Conservation (phyloP, 2,329 filamentous ascomycete species). For the Fusarium camptoceras region DNA sequence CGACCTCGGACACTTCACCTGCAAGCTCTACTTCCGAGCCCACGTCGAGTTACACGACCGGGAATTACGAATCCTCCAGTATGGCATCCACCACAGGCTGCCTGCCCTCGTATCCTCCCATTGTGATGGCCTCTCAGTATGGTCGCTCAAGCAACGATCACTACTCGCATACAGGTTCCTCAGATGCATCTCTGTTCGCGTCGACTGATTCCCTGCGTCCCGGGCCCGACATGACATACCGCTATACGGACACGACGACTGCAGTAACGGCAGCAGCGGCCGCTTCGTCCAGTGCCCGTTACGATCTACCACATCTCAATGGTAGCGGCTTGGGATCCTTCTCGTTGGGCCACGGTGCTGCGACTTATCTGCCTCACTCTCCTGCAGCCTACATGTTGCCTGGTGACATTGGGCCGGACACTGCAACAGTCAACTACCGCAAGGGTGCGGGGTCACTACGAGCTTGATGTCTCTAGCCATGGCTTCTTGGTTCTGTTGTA, state of each 20-base stretch:
- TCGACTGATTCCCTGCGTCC: conserved; percentile 25
- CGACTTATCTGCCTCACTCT: conserved; percentile 27
- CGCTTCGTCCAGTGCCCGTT: conserved; percentile 20
- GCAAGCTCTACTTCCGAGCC: conserved; percentile 39
- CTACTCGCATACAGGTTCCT: conserved; percentile 36
- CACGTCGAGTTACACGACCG: conserved; percentile 37
- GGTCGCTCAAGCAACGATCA: conserved; percentile 32
- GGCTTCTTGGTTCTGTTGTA: background rate
- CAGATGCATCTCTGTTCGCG: conserved; percentile 27
- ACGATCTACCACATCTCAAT: conserved; percentile 28
- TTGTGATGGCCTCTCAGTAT: conserved; percentile 32
- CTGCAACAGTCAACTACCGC: conserved; percentile 27
- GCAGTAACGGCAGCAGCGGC: conserved; percentile 25
- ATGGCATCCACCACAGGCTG: conserved; percentile 32
- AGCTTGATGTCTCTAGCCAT: conserved; percentile 8
- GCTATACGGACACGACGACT: conserved; percentile 49
- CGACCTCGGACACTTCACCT: conserved; percentile 36
- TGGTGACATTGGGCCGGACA: conserved; percentile 29
- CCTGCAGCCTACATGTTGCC: conserved; percentile 39
- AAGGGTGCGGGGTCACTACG: conserved; percentile 37
- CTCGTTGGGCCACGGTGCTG: conserved; percentile 21
- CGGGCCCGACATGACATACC: conserved; percentile 47
- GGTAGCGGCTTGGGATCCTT: conserved; percentile 17
- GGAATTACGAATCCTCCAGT: conserved; percentile 41
- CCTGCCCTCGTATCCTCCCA: conserved; percentile 34